phyloP scores from a whole-genome alignment of 2,329 filamentous ascomycete species.

The Claviceps lovelessii region DNA sequence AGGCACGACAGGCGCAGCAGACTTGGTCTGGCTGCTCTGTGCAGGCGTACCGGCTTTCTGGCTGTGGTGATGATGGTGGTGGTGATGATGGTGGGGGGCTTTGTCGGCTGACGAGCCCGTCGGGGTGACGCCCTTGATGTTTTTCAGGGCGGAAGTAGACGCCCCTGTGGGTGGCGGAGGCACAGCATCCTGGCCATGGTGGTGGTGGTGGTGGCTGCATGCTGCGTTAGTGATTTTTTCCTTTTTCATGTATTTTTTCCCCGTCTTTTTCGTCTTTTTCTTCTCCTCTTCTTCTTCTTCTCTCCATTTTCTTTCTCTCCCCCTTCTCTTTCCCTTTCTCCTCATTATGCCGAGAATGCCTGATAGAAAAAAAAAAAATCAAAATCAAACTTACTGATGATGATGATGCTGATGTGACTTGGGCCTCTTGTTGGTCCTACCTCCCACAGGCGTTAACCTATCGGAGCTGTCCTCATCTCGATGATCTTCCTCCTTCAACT shows the following conservation, averaged over 20 bases:
- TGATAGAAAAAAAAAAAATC: too few species aligned
- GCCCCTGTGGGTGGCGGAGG: conserved; percentile 26
- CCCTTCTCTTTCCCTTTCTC: too few species aligned
- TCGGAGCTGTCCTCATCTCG: conserved; percentile 55
- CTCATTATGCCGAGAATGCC: too few species aligned
- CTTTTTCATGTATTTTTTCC: neutral
- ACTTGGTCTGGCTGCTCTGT: conserved; percentile 13
- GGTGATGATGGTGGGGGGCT: conserved; percentile 27
- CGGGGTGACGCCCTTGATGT: conserved; percentile 30
- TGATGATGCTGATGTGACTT: conserved; percentile 56
- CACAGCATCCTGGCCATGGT: conserved; percentile 35
- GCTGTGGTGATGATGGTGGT: conserved; percentile 34
- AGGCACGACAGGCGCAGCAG: conserved; percentile 22
- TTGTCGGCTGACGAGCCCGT: conserved; percentile 31
- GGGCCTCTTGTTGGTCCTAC: conserved; percentile 47
- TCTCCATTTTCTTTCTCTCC: too few species aligned
- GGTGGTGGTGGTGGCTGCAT: conserved; percentile 39
- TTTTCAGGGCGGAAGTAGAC: conserved; percentile 30
- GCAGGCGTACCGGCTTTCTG: conserved; percentile 18
- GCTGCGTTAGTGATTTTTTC: conserved; percentile 10
- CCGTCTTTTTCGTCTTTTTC: neutral
- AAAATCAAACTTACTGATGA: conserved; percentile 41
- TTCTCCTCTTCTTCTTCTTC: too few species aligned
- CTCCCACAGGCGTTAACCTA: conserved; percentile 41
- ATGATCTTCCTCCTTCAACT: conserved; percentile 62